Base-by-base conservation (phyloP, 176 grass and related monocot species). In the Ananas comosus region DNA sequence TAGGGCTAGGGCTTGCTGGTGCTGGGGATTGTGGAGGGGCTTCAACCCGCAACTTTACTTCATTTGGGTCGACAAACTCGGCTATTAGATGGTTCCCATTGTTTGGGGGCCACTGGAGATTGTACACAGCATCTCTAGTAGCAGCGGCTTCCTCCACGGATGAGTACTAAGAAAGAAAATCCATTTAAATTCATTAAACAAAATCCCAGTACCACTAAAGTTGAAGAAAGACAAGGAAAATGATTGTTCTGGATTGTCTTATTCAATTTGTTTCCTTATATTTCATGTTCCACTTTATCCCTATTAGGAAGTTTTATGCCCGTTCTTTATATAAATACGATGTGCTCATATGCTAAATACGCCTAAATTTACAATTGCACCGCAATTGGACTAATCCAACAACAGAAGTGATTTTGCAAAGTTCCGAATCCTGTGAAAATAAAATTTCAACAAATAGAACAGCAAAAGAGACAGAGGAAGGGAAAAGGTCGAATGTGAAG, bases 31-130 rank as follows among this genome's bases (percentile, higher is more conserved):
- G 81, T 11, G 75, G 67, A 67, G 87, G 87, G 10, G 84, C 71
- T 10, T 88, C 85, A 65, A 85, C 49, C 50, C 82, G 84, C 50
- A 79, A 69, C 73, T 94, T 99, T 50, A 99, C 90, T 66, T 99
- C 95, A 48, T 88, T 81, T 24, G 90, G 85, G 77, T 99, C 87
- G 72, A 99, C 87, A 80, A 99, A 99, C 74, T 99, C 95, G 18
- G 85, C 95, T 48, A 91, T 64, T 70, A 99, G 72, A 72, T 84
- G 83, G 76, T 99, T 99, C 17, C 90, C 95, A 64, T 88, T 84
- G 65, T 94, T 99, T 5, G 78, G 71, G 28, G 95, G 95, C 95
- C 95, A 99, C 84, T 99, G 89, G 71, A 99, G 83, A 76, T 94
- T 83, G 72, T 88, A 99, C 24, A 99, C 69, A 79, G 87, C 90